phyloP scores from a whole-genome alignment of 768 basidiomycete genomes.

The Neoboletus brunneissimus region DNA sequence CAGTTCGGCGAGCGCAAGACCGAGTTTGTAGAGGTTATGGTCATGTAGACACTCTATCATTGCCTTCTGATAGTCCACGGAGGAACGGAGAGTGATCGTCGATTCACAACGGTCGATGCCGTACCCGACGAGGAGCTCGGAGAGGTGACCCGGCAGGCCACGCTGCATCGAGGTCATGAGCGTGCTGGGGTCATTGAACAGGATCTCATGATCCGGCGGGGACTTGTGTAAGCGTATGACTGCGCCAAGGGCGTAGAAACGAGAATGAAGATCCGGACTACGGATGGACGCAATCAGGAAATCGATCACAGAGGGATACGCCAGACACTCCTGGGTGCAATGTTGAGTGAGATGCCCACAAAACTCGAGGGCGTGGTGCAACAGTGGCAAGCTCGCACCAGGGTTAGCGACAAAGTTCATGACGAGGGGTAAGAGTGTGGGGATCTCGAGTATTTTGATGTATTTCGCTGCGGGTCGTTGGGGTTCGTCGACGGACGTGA shows the following conservation, averaged over 20 bases:
- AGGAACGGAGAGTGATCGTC: conserved; percentile 39
- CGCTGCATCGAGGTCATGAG: conserved; percentile 43
- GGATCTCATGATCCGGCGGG: conserved; percentile 44
- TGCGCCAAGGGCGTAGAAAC: conserved; percentile 51
- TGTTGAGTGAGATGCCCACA: conserved; percentile 44
- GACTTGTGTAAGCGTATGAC: conserved; percentile 49
- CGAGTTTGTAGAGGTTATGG: conserved; percentile 50
- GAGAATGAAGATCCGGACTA: conserved; percentile 51
- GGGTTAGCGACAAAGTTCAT: conserved; percentile 45
- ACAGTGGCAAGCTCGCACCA: conserved; percentile 37
- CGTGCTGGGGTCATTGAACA: conserved; percentile 46
- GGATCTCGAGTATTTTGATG: conserved; percentile 42
- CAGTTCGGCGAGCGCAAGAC: conserved; percentile 44
- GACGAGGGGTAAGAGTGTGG: conserved; percentile 42
- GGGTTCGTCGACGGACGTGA: conserved; percentile 43
- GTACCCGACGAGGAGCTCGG: conserved; percentile 46
- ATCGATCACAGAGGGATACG: conserved; percentile 42
- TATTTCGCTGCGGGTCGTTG: conserved; percentile 37
- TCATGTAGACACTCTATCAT: conserved; percentile 50
- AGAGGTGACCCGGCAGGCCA: conserved; percentile 46
- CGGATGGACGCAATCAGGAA: conserved; percentile 57
- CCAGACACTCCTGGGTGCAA: conserved; percentile 43
- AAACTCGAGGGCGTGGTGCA: conserved; percentile 53
- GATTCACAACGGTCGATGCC: conserved; percentile 48
- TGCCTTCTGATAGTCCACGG: conserved; percentile 47